Percentiles rank a stretch among this genome's conserved stretches.
Conservation (phyloP, 441 rosid genomes). For the Erysimum pusillum region DNA sequence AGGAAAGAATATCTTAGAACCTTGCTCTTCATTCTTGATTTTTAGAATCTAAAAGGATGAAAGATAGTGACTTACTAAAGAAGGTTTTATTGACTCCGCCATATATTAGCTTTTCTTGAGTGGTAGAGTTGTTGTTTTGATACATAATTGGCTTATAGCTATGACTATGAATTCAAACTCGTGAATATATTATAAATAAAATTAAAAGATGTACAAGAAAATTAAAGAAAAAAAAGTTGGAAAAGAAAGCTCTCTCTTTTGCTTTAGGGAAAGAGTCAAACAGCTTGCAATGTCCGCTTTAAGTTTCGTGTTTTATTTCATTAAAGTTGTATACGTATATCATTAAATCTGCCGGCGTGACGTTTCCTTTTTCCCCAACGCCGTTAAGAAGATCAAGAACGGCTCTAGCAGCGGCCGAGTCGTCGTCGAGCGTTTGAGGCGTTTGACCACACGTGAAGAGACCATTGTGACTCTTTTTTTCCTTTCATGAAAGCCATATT, state of each 20-base stretch:
- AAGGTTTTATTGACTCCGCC: constrained; percentile 39
- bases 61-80: constrained; percentile 38
- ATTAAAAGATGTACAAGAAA: constrained; percentile 3
- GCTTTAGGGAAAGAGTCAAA: constrained; percentile 46
- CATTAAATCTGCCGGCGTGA: too few species aligned
- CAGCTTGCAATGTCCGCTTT: constrained; percentile 47
- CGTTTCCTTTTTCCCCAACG: too few species aligned
- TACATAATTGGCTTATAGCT: constrained; percentile 39
- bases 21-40: constrained; percentile 39
- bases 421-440: too few species aligned
- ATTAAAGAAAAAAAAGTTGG: constrained; percentile 29
- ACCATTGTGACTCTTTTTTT: constrained; percentile 50
- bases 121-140: constrained; percentile 49
- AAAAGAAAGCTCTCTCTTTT: constrained; percentile 42
- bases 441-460: constrained; percentile 73
- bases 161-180: constrained; percentile 42
- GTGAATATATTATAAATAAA: constrained; percentile 9
- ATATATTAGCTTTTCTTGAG: constrained; percentile 34
- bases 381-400: too few species aligned
- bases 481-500: constrained; percentile 57
- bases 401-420: too few species aligned
- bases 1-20: constrained; percentile 42
- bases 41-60: constrained; percentile 36
- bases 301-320: constrained; percentile 32
- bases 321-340: constrained; percentile 16